phyloP scores from a whole-genome alignment of 2,329 filamentous ascomycete species.

The Penicillium hordei region DNA sequence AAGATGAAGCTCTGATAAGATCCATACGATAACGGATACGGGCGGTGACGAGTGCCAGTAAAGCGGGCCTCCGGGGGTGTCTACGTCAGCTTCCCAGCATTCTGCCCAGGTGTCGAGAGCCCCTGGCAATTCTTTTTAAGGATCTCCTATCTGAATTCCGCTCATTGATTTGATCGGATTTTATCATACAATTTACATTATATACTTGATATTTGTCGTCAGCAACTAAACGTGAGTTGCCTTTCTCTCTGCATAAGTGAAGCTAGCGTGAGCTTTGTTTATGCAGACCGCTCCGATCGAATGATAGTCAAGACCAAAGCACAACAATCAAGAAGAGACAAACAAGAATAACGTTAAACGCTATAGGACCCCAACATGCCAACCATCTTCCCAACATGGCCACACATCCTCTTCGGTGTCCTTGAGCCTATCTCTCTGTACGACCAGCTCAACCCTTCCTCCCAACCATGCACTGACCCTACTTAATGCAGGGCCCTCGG shows the following conservation, averaged over 20 bases:
- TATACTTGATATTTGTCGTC: not conserved
- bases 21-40: conserved; percentile 8
- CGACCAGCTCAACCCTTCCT: conserved; percentile 25
- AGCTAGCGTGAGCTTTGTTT: not conserved
- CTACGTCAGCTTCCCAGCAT: conserved; percentile 14
- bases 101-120: not conserved
- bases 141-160: not conserved
- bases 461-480: conserved; percentile 4
- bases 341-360: not conserved
- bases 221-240: not conserved
- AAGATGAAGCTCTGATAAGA: conserved; percentile 13
- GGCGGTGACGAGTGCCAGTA: conserved; percentile 14
- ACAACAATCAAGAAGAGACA: not conserved
- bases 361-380: conserved; percentile 22
- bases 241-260: not conserved
- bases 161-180: not conserved
- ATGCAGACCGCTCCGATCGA: not conserved
- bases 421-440: conserved; percentile 69
- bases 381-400: conserved; percentile 61
- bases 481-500: conserved; percentile 55
- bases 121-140: conserved; percentile 1
- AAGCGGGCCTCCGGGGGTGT: not conserved
- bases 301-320: not conserved
- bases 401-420: conserved; percentile 65
- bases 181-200: not conserved